Evolutionary conservation across 345 rosid genomes (phyloP), one percentile per base, ranked within the genome.

Genomic region (Arabidopsis suecica): DNA sequence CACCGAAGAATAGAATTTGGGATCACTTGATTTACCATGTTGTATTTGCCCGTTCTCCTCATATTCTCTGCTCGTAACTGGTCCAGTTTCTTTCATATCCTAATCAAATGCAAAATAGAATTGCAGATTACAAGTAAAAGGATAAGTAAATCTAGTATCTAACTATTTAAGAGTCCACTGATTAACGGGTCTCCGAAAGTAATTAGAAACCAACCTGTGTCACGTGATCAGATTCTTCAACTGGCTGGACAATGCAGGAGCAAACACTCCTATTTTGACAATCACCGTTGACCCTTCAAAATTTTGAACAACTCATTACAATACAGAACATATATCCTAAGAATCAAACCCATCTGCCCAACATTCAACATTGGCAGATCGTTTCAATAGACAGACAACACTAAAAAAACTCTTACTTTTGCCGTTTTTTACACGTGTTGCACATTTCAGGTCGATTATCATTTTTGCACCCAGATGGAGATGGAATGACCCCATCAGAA

Each of bases 51-150:
- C 22, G 65, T 62, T 69, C 68, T 83, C 84, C 76, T 49, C 80
- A 65, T 32, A 49, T 68, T 75, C 78, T 55, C 45, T 59, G 72
- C 67, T 62, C 49, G 71, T 61, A 75, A 48, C 65, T n/a, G 61
- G 83, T 82, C 76, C 85, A 42, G 72, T 80, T 79, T 77, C 83
- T 83, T 81, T 80, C 63, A 84, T 84, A 86, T 82, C 92, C 91
- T 89, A 82, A 84, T 84, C 70, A 88, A 83, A 82, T 64, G 67
- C 62, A 77, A 57, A 69, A 55, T 5, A 69, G 20, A 77, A 56
- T 54, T 50, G 49, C 10, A 55, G 32, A 30, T 18, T 47, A 65
- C 20, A 71, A 41, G 38, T 61, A 61, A 34, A 68, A 61, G n/a
- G 54, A 65, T 57, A 47, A 28, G 28, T 45, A 56, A 25, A 57